Base-by-base conservation (phyloP, 2,329 filamentous ascomycete species). In the Phaeosphaeriaceae sp. region DNA sequence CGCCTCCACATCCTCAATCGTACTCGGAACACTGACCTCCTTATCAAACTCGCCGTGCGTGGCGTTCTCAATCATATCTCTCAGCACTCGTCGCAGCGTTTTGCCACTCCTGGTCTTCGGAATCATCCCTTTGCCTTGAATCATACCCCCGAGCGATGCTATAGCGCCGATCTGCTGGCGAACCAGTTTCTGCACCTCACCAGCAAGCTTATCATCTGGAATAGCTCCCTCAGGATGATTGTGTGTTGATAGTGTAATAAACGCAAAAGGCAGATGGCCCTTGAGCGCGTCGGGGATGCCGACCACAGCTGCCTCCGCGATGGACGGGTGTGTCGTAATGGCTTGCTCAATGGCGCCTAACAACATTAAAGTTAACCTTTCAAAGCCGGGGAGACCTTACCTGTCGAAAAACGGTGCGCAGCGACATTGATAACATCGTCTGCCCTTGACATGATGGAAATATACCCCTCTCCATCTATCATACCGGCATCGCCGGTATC, bases 361-460 rank as follows among this genome's bases (percentile, higher is more conserved):
- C 13, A 16, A 23, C 17, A 23, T 39, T 23, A 17, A 8, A 33
- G 11, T 33, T 4, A 23, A 33, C 21, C 11, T n/a, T 11, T 18
- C 4, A n/a, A 4, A 4, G 6, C 18, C 8, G 5, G 13, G 33
- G 6, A 42, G 15, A 11, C 72, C 80, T 63, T 78, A 89, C 89
- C 90, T 9, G 92, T 96, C 56, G 89, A 93, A 53, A 97, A 87
- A 12, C 92, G 84, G 76, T 97, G 92, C 4, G 92, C 92, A 33
- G 92, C 92, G n/a, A 96, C 92, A 67, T 97, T 97, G 67, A 97
- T 92, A 51, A 97, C 88, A 71, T 97, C 92, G 75, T 97, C 92
- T 26, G 81, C 81, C 44, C 84, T 73, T 3, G 80, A 79, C 82
- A 87, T 86, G 60, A 87, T 79, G 60, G 85, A 81, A 26, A 86